phyloP scores from a whole-genome alignment of 495 filamentous ascomycete species.

The Podospora tetraspora region DNA sequence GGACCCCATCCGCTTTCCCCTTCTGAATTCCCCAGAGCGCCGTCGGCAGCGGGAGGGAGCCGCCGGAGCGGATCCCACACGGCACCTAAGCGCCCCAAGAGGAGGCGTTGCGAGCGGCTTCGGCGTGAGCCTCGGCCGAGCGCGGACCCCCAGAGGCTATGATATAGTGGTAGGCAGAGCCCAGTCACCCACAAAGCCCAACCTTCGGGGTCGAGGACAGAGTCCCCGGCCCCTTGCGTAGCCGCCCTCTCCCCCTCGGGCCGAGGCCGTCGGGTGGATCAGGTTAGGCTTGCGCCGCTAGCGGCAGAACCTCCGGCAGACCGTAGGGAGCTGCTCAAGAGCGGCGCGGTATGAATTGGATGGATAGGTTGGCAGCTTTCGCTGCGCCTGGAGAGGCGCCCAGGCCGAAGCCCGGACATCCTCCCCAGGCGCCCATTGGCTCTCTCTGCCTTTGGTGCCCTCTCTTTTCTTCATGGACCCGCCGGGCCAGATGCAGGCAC shows the following conservation, averaged over 20 bases:
- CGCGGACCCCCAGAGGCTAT: slow-evolving; percentile 9
- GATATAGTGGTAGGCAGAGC: slow-evolving; percentile 4
- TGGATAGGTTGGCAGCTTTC: too few species aligned
- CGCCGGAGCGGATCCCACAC: slow-evolving; percentile 12
- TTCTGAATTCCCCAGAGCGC: slow-evolving; percentile 40
- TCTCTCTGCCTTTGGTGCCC: too few species aligned
- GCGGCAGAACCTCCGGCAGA: background rate
- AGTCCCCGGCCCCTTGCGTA: background rate
- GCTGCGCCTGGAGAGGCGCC: too few species aligned
- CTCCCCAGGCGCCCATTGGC: too few species aligned
- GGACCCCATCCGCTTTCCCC: slow-evolving; percentile 45
- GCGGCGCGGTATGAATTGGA: background rate
- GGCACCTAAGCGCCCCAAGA: slow-evolving; percentile 35
- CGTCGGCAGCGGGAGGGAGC: slow-evolving; percentile 32
- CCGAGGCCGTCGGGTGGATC: background rate
- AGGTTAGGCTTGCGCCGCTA: background rate
- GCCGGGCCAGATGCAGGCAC: too few species aligned
- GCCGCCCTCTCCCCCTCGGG: background rate
- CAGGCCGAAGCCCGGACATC: too few species aligned
- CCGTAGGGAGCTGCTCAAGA: background rate
- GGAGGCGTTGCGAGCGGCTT: slow-evolving; percentile 27
- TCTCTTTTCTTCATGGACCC: too few species aligned
- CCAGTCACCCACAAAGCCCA: slow-evolving; percentile 11
- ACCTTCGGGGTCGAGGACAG: slow-evolving; percentile 5
- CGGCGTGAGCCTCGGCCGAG: slow-evolving; percentile 1